These are phyloP conservation scores for Brassica carinata DNA, from an alignment of 345 rosid genomes.

Conservation along the genomic window DNA sequence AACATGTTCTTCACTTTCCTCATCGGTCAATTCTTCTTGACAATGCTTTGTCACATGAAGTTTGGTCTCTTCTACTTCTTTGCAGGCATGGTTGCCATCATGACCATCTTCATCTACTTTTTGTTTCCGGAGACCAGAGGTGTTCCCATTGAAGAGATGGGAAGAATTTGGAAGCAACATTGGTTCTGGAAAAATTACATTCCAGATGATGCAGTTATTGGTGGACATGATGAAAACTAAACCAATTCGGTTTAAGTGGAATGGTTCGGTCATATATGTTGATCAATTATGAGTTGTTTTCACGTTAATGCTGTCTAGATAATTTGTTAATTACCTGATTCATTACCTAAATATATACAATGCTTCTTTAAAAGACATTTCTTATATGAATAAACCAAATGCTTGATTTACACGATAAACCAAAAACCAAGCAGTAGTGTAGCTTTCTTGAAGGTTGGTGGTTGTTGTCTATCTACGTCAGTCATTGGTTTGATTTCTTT, in stretches of 20 bases:
- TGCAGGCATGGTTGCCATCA: conserved; percentile 53
- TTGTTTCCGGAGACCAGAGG: conserved; percentile 67
- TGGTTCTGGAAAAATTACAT: not conserved
- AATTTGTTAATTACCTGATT: not conserved
- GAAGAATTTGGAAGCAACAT: conserved; percentile 57
- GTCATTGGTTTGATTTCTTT: no score
- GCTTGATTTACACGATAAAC: not conserved
- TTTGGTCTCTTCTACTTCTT: conserved; percentile 67
- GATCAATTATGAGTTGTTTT: not conserved
- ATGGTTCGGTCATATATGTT: not conserved
- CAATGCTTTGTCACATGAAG: conserved; percentile 66
- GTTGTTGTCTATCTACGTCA: no score
- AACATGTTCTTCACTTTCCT: conserved; percentile 56
- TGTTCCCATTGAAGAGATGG: conserved; percentile 63
- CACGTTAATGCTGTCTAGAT: not conserved
- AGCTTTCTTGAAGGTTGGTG: no score
- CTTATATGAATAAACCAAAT: not conserved
- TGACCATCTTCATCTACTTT: conserved; percentile 55
- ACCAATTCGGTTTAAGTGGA: not conserved
- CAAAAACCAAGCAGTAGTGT: no score
- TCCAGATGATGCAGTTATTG: not conserved
- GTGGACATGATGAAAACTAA: not conserved
- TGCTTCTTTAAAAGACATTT: not conserved
- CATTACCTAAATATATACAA: not conserved
- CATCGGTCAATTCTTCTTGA: conserved; percentile 51